Evolutionary conservation across 164 flowering plant species (phyloP).

Genomic region (grape (Vitis vinifera)): ASM3070453v1 NC_081808.1:20280501-20281000

Average conservation of each 20-base stretch:
- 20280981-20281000: slow-evolving; percentile 3
- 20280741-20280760: slow-evolving; percentile 39
- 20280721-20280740: slow-evolving; percentile 46
- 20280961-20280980: slow-evolving; percentile 60
- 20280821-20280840: slow-evolving; percentile 38
- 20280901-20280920: slow-evolving; percentile 76
- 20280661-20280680: too few relatives aligned
- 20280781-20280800: slow-evolving; percentile 57
- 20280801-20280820: slow-evolving; percentile 50
- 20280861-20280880: slow-evolving; percentile 63
- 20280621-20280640: too few relatives aligned
- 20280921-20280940: slow-evolving; percentile 49
- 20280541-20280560: slow-evolving; percentile 50
- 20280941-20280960: slow-evolving; percentile 49
- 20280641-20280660: too few relatives aligned
- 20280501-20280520: too few relatives aligned
- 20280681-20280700: slow-evolving; percentile 40
- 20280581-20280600: slow-evolving; percentile 15
- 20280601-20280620: slow-evolving; percentile 17
- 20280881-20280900: slow-evolving; percentile 59
- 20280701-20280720: slow-evolving; percentile 37
- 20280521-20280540: slow-evolving; percentile 25
- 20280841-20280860: slow-evolving; percentile 36
- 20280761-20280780: slow-evolving; percentile 48
- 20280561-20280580: slow-evolving; percentile 71